These are phyloP conservation scores for Vigna angularis DNA, from an alignment of 306 rosid genomes.

Conservation along the genomic window DNA sequence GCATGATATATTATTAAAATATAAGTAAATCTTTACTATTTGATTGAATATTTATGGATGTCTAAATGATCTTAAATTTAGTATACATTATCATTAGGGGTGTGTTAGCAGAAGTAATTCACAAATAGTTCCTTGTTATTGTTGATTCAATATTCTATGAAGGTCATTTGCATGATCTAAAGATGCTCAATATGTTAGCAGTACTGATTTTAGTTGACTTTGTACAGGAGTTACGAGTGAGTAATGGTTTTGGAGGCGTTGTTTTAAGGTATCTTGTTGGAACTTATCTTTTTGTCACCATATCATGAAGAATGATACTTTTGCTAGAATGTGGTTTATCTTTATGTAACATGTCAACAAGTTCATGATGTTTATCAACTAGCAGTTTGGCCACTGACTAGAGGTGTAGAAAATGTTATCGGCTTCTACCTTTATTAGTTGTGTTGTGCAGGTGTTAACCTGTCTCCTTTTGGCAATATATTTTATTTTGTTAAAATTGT, in stretches of 20 bases:
- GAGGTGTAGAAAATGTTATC: conserved; percentile 5
- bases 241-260: conserved; percentile 92
- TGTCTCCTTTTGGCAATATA: conserved; percentile 11
- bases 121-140: not conserved
- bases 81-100: no score
- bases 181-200: conserved; percentile 25
- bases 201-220: conserved; percentile 45
- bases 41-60: no score
- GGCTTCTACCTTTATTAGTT: conserved; percentile 19
- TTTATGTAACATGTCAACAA: conserved; percentile 17
- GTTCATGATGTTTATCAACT: conserved; percentile 25
- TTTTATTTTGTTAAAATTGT: conserved; percentile 11
- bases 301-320: conserved; percentile 12
- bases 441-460: conserved; percentile 3
- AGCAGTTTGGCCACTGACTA: not conserved
- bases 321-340: conserved; percentile 13
- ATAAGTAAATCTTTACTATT: no score
- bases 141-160: conserved; percentile 25
- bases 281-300: conserved; percentile 18
- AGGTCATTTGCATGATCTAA: conserved; percentile 33
- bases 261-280: conserved; percentile 69
- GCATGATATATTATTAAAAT: no score
- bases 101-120: no score
- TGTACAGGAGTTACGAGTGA: conserved; percentile 94
- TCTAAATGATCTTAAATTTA: no score